phyloP scores from a whole-genome alignment of 192 early-diverging fungal species.

The Rhizoclosmatium sp. region DNA sequence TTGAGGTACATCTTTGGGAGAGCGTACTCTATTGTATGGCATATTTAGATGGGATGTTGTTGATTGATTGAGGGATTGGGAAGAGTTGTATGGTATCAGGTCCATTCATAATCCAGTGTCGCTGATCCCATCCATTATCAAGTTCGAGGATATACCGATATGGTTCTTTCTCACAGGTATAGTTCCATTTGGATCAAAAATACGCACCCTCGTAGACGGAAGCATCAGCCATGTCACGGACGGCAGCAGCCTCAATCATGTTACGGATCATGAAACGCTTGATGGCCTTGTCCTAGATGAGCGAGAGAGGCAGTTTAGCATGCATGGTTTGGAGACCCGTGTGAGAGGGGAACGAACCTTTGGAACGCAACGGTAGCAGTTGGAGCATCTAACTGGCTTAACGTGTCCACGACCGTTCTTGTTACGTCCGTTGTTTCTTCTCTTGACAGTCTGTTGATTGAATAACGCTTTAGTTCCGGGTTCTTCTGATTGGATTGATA shows the following conservation, averaged over 20 bases:
- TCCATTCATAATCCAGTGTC: no score
- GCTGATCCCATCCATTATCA: no score
- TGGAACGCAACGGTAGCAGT: conserved; percentile 97
- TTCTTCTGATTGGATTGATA: no score
- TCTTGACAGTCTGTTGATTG: conserved; percentile 86
- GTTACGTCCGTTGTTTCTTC: conserved; percentile 99
- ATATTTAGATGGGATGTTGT: not conserved
- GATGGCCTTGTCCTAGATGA: conserved; percentile 93
- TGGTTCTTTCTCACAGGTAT: no score
- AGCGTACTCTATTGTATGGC: conserved; percentile 70
- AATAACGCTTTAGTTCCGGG: not conserved
- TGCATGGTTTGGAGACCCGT: no score
- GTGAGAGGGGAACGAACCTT: conserved; percentile 47
- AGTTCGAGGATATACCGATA: no score
- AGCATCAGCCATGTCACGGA: conserved; percentile 95
- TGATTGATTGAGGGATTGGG: not conserved
- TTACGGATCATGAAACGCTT: conserved; percentile 98
- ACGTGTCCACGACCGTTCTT: conserved; percentile 99
- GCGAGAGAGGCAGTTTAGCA: not conserved
- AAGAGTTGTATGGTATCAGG: not conserved
- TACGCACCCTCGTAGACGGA: conserved; percentile 89
- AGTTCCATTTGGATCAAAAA: not conserved
- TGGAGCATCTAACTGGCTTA: conserved; percentile 96
- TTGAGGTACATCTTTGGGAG: conserved; percentile 99
- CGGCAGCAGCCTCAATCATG: conserved; percentile 98